Conservation (phyloP, 805 yeast species). For the Candida coquimbonensis region DNA sequence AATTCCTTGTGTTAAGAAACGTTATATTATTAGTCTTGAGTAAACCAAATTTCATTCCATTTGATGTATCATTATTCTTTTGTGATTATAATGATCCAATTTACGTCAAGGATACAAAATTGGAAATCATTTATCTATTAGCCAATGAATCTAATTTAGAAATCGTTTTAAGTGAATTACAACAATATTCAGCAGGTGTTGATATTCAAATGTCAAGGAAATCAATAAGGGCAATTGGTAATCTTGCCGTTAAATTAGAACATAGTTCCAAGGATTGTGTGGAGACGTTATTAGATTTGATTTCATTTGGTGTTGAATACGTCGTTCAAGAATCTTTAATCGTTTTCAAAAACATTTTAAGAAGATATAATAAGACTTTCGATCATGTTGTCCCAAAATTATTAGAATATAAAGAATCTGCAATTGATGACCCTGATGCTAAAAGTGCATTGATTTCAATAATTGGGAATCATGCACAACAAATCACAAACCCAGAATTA, state of each 20-base stretch:
- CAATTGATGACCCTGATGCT: slow-evolving; percentile 71
- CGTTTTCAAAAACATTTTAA: slow-evolving; percentile 66
- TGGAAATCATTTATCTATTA: slow-evolving; percentile 76
- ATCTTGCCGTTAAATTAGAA: slow-evolving; percentile 72
- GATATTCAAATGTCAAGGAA: slow-evolving; percentile 83
- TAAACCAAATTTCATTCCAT: slow-evolving; percentile 47
- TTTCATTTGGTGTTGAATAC: slow-evolving; percentile 60
- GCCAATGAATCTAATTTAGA: slow-evolving; percentile 59
- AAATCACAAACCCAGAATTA: slow-evolving; percentile 35
- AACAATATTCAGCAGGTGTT: slow-evolving; percentile 81
- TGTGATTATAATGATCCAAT: slow-evolving; percentile 81
- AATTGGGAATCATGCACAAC: slow-evolving; percentile 59
- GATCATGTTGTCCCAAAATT: slow-evolving; percentile 36
- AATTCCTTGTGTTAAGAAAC: slow-evolving; percentile 75
- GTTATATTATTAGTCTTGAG: slow-evolving; percentile 67
- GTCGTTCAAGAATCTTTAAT: slow-evolving; percentile 75
- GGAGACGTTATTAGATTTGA: slow-evolving; percentile 48
- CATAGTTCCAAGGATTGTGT: slow-evolving; percentile 59
- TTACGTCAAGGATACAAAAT: slow-evolving; percentile 82
- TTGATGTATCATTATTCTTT: slow-evolving; percentile 77
- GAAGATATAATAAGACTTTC: slow-evolving; percentile 61
- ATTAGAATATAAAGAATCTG: slow-evolving; percentile 34
- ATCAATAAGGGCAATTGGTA: slow-evolving; percentile 85
- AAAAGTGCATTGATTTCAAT: slow-evolving; percentile 80
- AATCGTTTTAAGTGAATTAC: slow-evolving; percentile 64